phyloP scores from a whole-genome alignment of 2,329 filamentous ascomycete genomes.

The Trichoderma citrinoviride region DNA sequence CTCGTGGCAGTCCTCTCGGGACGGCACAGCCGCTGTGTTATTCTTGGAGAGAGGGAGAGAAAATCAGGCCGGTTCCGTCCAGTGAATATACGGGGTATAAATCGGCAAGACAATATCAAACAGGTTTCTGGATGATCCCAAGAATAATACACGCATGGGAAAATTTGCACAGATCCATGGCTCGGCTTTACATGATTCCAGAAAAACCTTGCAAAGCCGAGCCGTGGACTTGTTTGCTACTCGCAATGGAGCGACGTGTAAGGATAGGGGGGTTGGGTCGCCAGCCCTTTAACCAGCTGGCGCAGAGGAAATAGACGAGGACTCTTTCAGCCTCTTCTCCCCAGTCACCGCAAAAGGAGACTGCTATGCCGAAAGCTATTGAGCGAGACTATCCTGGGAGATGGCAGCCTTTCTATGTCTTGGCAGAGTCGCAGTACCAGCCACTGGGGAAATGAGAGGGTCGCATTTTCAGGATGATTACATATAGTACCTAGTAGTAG shows the following conservation, averaged over 20 bases:
- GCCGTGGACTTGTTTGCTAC: too few relatives aligned
- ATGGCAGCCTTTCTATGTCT: not conserved
- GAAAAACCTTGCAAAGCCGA: too few relatives aligned
- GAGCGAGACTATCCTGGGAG: not conserved
- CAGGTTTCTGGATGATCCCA: too few relatives aligned
- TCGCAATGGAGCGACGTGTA: too few relatives aligned
- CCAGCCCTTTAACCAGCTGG: not conserved
- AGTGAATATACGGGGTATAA: too few relatives aligned
- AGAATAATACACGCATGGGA: too few relatives aligned
- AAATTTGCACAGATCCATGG: too few relatives aligned
- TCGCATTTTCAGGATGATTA: not conserved
- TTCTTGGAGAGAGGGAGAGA: not conserved
- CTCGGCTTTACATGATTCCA: not conserved
- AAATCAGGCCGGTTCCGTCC: too few relatives aligned
- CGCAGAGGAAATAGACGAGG: not conserved
- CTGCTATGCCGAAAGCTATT: not conserved
- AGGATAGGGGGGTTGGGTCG: not conserved
- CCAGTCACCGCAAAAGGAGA: not conserved
- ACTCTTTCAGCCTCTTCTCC: slow-evolving; percentile 1
- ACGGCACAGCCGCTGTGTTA: not conserved
- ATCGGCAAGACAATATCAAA: not conserved
- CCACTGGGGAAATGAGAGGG: not conserved
- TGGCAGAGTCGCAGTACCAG: too few relatives aligned
- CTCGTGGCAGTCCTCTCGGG: not conserved
- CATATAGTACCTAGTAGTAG: too few relatives aligned